Evolutionary conservation across 2,329 filamentous ascomycete genomes (phyloP).

Genomic region (Epichloe festucae): DNA sequence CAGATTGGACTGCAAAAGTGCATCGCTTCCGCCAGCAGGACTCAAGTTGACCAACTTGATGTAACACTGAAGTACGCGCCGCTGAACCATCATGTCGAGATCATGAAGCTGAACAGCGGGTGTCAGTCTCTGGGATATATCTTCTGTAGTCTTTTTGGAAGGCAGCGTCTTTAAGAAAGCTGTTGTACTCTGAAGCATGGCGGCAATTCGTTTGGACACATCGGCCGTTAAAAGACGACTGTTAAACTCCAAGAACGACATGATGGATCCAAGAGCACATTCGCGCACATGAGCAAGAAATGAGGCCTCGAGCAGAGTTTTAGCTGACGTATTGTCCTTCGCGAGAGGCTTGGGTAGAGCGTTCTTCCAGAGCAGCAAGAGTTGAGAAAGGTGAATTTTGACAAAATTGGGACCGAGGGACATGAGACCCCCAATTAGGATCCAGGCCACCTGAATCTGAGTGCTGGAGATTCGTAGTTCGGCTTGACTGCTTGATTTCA

Average conservation of each 20-base stretch:
- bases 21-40: conserved; percentile 71
- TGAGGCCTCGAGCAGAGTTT: conserved; percentile 76
- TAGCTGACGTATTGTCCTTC: conserved; percentile 76
- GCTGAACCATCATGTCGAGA: conserved; percentile 82
- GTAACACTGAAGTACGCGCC: conserved; percentile 89
- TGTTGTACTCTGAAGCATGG: conserved; percentile 91
- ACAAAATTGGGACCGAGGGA: conserved; percentile 94
- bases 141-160: conserved; percentile 71
- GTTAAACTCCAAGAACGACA: conserved; percentile 90
- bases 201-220: conserved; percentile 81
- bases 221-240: conserved; percentile 83
- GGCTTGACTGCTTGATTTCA: conserved; percentile 85
- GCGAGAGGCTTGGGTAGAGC: conserved; percentile 88
- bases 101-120: conserved; percentile 82
- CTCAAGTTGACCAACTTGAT: conserved; percentile 81
- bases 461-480: conserved; percentile 85
- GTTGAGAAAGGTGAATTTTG: conserved; percentile 91
- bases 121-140: conserved; percentile 69
- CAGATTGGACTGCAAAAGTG: conserved; percentile 80
- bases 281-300: conserved; percentile 92
- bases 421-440: conserved; percentile 92
- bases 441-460: conserved; percentile 96
- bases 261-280: conserved; percentile 80
- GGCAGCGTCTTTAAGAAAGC: conserved; percentile 79
- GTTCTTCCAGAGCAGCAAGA: conserved; percentile 93